Percentiles rank a stretch among this genome's conserved stretches.
These are phyloP conservation scores for Aspergillus quadrilineatus DNA, from an alignment of 2,329 filamentous ascomycete genomes.

Conservation along the genomic window DNA sequence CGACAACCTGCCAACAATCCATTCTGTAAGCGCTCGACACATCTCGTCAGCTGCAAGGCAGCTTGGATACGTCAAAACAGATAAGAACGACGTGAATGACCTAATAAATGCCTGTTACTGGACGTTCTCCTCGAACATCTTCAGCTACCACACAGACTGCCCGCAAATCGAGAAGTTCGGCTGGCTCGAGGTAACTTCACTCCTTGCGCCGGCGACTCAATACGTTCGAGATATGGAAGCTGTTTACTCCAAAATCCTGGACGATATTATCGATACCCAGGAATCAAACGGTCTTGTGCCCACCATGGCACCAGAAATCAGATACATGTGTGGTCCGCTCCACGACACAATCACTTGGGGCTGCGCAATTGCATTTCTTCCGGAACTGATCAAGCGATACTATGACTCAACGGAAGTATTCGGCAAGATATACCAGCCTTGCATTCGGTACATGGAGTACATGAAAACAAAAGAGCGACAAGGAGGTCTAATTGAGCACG, in stretches of 20 bases:
- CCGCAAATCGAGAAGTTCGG: constrained; percentile 51
- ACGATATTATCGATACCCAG: constrained; percentile 49
- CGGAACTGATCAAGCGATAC: constrained; percentile 22
- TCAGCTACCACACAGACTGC: constrained; percentile 51
- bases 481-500: constrained; percentile 26
- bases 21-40: constrained; percentile 22
- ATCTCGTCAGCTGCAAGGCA: constrained; percentile 23
- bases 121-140: constrained; percentile 46
- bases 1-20: constrained; percentile 17
- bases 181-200: constrained; percentile 50
- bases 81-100: constrained; percentile 24
- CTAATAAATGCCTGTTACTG: constrained; percentile 45
- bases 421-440: constrained; percentile 20
- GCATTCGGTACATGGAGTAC: constrained; percentile 27
- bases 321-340: constrained; percentile 52
- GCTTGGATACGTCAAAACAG: constrained; percentile 23
- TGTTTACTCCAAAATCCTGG: constrained; percentile 49
- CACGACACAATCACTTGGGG: constrained; percentile 43
- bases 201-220: constrained; percentile 48
- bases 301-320: constrained; percentile 49
- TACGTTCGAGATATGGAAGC: constrained; percentile 50
- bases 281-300: constrained; percentile 48
- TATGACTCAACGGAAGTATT: constrained; percentile 25
- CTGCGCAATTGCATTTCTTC: constrained; percentile 24
- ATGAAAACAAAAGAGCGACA: constrained; percentile 25